Percentiles rank a stretch among this genome's conserved stretches.
phyloP scores from a whole-genome alignment of 257 asterid genomes.

The Forsythia suspensa region DNA sequence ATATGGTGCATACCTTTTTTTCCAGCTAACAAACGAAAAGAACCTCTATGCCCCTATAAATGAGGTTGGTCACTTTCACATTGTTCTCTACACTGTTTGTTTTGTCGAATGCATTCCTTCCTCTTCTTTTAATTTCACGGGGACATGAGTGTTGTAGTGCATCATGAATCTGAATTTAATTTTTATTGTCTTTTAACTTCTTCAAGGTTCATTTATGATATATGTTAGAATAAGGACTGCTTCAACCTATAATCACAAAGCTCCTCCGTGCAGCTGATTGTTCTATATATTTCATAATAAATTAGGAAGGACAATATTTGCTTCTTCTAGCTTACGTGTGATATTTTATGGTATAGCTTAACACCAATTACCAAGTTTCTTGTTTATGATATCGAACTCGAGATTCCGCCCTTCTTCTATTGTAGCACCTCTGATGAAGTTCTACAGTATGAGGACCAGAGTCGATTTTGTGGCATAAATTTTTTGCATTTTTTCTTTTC shows the following conservation, averaged over 20 bases:
- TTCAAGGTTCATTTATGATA: neutral
- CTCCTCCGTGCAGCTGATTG: neutral
- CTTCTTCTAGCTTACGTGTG: neutral
- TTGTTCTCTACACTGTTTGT: neutral
- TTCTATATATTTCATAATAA: neutral
- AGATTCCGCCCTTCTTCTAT: neutral
- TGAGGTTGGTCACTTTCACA: conserved; percentile 44
- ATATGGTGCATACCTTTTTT: conserved; percentile 63
- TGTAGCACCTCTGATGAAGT: neutral
- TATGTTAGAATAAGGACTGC: neutral
- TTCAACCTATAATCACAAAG: neutral
- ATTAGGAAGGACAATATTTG: neutral
- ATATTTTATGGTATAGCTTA: neutral
- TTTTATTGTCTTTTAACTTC: neutral
- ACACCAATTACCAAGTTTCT: neutral
- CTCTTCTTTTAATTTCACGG: neutral
- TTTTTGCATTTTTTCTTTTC: neutral
- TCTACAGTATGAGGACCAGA: neutral
- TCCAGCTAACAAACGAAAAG: conserved; percentile 64
- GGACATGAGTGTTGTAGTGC: neutral
- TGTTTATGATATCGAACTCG: neutral
- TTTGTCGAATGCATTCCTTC: neutral
- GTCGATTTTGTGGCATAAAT: neutral
- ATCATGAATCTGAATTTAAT: neutral
- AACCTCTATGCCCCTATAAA: conserved; percentile 50